Conservation (phyloP, 2,329 filamentous ascomycete species). For the Tolypocladium paradoxum region DNA sequence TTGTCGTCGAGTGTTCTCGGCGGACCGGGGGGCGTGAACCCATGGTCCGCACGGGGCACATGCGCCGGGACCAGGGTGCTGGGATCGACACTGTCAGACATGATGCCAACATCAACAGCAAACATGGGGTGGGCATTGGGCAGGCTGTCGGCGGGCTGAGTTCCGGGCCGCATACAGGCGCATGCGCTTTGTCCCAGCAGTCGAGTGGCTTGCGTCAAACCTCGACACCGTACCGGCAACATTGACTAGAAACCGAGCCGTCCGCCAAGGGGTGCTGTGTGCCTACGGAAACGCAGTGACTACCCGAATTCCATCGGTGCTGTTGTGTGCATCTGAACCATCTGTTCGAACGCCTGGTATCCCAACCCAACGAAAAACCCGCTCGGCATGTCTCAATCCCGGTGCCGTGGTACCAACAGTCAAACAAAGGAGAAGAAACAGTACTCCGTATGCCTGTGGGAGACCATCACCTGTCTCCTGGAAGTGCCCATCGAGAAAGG, state of each 20-base stretch:
- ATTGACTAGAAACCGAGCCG: neutral
- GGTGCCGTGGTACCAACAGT: neutral
- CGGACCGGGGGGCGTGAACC: neutral
- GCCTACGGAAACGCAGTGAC: neutral
- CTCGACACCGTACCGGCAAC: neutral
- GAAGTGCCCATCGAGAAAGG: neutral
- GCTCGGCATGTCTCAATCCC: neutral
- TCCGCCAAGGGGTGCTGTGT: neutral
- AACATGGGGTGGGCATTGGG: neutral
- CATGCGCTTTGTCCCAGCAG: neutral
- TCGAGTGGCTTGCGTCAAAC: neutral
- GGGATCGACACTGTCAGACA: neutral
- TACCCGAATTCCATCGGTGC: neutral
- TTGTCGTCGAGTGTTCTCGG: neutral
- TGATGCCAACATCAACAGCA: neutral
- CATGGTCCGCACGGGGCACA: neutral
- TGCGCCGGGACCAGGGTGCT: neutral
- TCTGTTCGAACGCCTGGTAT: neutral
- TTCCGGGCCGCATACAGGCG: neutral
- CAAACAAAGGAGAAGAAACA: neutral
- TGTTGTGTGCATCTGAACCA: neutral
- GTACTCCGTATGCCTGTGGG: neutral
- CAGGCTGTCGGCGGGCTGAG: neutral
- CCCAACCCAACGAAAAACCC: neutral
- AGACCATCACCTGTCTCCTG: neutral